These are phyloP conservation scores for Cystobasidium ongulense DNA, from an alignment of 768 basidiomycete species.

Conservation along the genomic window DNA sequence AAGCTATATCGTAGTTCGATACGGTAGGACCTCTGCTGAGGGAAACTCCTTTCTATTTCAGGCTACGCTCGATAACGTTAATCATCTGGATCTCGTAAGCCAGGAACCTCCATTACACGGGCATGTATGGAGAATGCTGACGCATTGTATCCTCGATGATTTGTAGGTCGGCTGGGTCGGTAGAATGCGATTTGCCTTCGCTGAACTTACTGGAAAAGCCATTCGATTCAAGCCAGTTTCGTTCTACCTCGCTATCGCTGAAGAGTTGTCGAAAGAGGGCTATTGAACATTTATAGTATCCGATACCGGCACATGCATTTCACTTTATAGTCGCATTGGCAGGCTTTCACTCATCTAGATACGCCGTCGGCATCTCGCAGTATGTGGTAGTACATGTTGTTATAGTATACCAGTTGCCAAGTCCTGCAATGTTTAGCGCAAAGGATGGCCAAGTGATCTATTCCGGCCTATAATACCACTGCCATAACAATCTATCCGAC, in stretches of 20 bases:
- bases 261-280: conserved; percentile 1
- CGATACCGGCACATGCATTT: too few relatives aligned
- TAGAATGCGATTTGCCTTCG: conserved; percentile 76
- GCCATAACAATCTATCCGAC: too few relatives aligned
- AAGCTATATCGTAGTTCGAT: not conserved
- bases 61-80: conserved; percentile 82
- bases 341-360: too few relatives aligned
- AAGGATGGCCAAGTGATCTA: too few relatives aligned
- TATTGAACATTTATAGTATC: not conserved
- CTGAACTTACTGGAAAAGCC: conserved; percentile 75
- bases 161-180: conserved; percentile 63
- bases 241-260: conserved; percentile 29
- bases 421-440: too few relatives aligned
- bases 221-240: conserved; percentile 73
- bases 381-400: too few relatives aligned
- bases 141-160: not conserved
- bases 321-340: too few relatives aligned
- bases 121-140: too few relatives aligned
- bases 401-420: too few relatives aligned
- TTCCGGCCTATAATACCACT: too few relatives aligned
- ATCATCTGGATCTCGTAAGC: conserved; percentile 69
- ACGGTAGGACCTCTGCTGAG: not conserved
- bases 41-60: not conserved
- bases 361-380: too few relatives aligned
- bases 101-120: too few relatives aligned